Percentiles rank a stretch among this genome's conserved stretches.
These are phyloP conservation scores for Heterobasidion irregulare DNA, from an alignment of 1,284 basidiomycete species.

Conservation along the genomic window DNA sequence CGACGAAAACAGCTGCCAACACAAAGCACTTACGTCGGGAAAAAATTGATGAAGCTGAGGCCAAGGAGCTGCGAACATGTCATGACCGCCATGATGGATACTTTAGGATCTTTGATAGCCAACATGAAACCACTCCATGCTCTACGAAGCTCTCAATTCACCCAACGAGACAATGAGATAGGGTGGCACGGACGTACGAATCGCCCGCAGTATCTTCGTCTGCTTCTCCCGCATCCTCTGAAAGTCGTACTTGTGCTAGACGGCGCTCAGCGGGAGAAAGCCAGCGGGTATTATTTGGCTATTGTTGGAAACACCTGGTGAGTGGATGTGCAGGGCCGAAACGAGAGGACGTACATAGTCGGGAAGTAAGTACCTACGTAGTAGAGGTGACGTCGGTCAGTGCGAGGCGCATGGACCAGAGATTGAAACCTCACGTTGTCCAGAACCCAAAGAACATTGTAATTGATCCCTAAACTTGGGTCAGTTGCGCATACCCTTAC, in stretches of 20 bases:
- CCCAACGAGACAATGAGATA: not conserved
- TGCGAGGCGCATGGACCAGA: no score
- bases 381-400: no score
- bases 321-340: not conserved
- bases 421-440: conserved; percentile 31
- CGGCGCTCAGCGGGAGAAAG: conserved; percentile 49
- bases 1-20: no score
- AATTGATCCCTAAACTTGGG: conserved; percentile 36
- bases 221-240: conserved; percentile 71
- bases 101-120: conserved; percentile 57
- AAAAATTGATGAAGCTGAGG: conserved; percentile 68
- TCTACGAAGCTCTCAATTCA: conserved; percentile 19
- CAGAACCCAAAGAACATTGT: conserved; percentile 48
- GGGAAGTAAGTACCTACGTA: conserved; percentile 13
- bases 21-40: conserved; percentile 45
- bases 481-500: no score
- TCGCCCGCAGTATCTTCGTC: conserved; percentile 48
- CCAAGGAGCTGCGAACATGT: conserved; percentile 45
- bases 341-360: conserved; percentile 16
- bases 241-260: conserved; percentile 63
- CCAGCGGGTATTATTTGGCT: conserved; percentile 65
- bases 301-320: not conserved
- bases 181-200: conserved; percentile 30
- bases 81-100: conserved; percentile 51
- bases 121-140: conserved; percentile 47